These are phyloP conservation scores for Spinellus fusiger DNA, from an alignment of 192 early-diverging fungal species.

Conservation along the genomic window DNA sequence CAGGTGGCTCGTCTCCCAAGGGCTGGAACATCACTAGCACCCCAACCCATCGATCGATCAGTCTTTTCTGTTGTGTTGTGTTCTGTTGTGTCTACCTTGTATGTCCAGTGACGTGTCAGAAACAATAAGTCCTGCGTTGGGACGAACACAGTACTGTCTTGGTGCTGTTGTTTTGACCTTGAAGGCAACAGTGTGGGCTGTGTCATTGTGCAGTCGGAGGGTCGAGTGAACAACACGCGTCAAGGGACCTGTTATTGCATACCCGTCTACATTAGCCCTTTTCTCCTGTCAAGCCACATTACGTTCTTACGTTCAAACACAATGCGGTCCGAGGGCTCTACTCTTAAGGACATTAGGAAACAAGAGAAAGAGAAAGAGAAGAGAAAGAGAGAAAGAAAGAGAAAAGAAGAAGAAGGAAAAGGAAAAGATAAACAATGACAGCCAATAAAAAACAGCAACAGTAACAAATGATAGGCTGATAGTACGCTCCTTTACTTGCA, in stretches of 20 bases:
- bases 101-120: conserved; percentile 64
- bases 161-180: conserved; percentile 99
- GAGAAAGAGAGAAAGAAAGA: background rate
- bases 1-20: conserved; percentile 75
- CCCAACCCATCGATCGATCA: background rate
- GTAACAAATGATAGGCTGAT: background rate
- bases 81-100: conserved; percentile 48
- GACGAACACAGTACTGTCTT: conserved; percentile 93
- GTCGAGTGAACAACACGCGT: conserved; percentile 50
- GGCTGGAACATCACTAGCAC: conserved; percentile 77
- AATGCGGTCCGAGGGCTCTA: conserved; percentile 51
- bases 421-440: background rate
- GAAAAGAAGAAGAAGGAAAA: background rate
- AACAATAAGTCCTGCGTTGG: conserved; percentile 80
- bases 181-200: conserved; percentile 75
- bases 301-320: conserved; percentile 60
- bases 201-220: conserved; percentile 57
- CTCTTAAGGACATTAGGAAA: conserved; percentile 50
- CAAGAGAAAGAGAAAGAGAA: background rate
- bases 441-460: background rate
- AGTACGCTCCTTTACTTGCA: too few relatives aligned
- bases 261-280: background rate
- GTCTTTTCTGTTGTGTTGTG: background rate
- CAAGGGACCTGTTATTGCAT: conserved; percentile 50
- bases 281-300: background rate